These are phyloP conservation scores for Saturnispora zaruensis DNA, from an alignment of 805 yeast species.

Conservation along the genomic window DNA sequence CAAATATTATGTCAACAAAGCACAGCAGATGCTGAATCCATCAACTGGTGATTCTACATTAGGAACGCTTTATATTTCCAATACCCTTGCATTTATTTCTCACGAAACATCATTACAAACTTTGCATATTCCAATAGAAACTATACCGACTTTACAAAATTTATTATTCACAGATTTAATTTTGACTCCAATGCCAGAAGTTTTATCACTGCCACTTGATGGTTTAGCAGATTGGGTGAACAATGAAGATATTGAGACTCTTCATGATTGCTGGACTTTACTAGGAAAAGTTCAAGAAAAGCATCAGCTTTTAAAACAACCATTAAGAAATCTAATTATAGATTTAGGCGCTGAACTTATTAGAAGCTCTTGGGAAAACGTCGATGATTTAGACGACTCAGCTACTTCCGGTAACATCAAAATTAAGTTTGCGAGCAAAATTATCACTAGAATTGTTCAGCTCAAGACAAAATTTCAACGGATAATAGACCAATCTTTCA, in stretches of 20 bases:
- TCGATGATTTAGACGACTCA: conserved; percentile 19
- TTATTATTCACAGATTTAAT: conserved; percentile 55
- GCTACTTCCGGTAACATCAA: conserved; percentile 11
- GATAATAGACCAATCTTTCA: conserved; percentile 42
- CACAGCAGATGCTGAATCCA: conserved; percentile 26
- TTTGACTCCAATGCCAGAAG: conserved; percentile 44
- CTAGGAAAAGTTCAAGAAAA: conserved; percentile 46
- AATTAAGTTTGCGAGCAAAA: conserved; percentile 50
- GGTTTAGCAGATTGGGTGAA: conserved; percentile 54
- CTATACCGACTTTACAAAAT: conserved; percentile 45
- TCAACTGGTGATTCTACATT: background rate
- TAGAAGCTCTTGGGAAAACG: conserved; percentile 19
- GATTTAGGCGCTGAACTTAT: conserved; percentile 37
- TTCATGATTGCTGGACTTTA: conserved; percentile 41
- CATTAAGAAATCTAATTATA: conserved; percentile 39
- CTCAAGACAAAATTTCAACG: conserved; percentile 43
- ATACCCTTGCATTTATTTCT: conserved; percentile 42
- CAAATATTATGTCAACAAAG: conserved; percentile 42
- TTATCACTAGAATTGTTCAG: conserved; percentile 53
- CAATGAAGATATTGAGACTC: conserved; percentile 35
- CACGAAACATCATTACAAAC: conserved; percentile 55
- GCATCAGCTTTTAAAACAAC: conserved; percentile 39
- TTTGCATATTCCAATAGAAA: conserved; percentile 44
- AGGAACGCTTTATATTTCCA: conserved; percentile 49
- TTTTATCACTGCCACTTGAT: conserved; percentile 42